Evolutionary conservation across 192 early-diverging fungal species (phyloP), one percentile per base, ranked within the genome.

Genomic region (Linnemannia elongata): DNA sequence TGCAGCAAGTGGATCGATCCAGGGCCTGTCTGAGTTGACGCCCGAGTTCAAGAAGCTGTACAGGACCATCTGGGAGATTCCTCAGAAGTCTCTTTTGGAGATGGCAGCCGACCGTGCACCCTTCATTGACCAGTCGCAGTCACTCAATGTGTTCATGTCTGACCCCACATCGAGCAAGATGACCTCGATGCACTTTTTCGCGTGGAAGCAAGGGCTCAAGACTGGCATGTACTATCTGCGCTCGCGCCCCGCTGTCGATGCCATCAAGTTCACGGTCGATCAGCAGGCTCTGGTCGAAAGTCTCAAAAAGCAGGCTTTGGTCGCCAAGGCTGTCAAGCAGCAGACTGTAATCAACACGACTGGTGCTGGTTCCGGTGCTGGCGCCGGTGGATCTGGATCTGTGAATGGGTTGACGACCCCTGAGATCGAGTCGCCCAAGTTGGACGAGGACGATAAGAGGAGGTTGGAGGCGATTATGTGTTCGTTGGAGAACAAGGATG

Each of bases 201-300:
- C 96, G 2, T 99, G 97, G 97, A 95, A 96, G 88, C 95, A 96
- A 91, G 97, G 97, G 2, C 91, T 98, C 47, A 99, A 98, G 94
- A 98, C 97, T n/a, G 97, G 97, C 76, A 98, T 98, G 98, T 98
- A 99, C 89, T 98, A 98, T 85, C 89, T 98, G 76, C 95, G 97
- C 72, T 96, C 97, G 9, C 93, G 97, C 68, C 97, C 97, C 27
- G 97, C 97, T 15, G 96, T 94, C 20, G 97, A 98, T 83, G 97
- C 97, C 1, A 98, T 98, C 89, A 96, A 99, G 93, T 99, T 99
- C 79, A 99, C 98, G 13, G 96, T 99, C 6, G 97, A 99, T 80
- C 93, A 94, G 74, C 88, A 92, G 72, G 90, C 93, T 12, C 85
- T 96, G 74, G 93, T 90, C 88, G 91, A 91, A 89, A 89, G 82